Evolutionary conservation across 352 stramenopile genomes (phyloP).

Genomic region (Synura sp.): DNA sequence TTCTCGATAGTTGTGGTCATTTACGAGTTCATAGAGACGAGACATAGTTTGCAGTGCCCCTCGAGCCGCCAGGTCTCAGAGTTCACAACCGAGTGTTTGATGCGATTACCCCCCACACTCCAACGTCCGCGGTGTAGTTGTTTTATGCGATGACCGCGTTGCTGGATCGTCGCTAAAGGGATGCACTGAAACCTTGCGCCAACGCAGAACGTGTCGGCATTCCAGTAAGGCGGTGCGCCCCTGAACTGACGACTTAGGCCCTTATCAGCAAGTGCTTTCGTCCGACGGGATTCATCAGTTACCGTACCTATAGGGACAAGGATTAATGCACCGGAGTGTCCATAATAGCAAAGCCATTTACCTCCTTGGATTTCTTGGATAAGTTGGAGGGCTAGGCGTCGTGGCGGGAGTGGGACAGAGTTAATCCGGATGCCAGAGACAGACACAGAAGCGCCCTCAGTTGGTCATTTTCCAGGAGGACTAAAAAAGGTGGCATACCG

Average conservation of each 20-base stretch:
- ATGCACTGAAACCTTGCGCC: not conserved
- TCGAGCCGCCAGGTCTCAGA: no score
- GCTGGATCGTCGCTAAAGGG: no score
- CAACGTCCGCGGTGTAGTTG: not conserved
- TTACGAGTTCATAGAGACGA: conserved; percentile 9
- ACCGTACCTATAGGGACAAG: not conserved
- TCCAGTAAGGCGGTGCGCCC: not conserved
- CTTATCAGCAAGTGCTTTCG: not conserved
- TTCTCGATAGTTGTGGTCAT: conserved; percentile 26
- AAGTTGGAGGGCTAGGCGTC: no score
- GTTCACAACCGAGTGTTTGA: not conserved
- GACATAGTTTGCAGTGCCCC: conserved; percentile 25
- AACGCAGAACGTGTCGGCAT: conserved; percentile 23
- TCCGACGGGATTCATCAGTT: not conserved
- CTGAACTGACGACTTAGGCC: not conserved
- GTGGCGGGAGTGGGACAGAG: no score
- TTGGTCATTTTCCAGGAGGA: no score
- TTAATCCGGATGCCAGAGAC: no score
- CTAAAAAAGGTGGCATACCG: no score
- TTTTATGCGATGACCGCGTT: not conserved
- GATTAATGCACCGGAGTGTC: not conserved
- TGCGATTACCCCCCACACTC: no score
- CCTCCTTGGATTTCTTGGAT: not conserved
- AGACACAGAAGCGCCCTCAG: no score
- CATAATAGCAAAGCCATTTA: not conserved